These are phyloP conservation scores for Pestalotiopsis sp. DNA, from an alignment of 2,329 filamentous ascomycete genomes.

Conservation along the genomic window DNA sequence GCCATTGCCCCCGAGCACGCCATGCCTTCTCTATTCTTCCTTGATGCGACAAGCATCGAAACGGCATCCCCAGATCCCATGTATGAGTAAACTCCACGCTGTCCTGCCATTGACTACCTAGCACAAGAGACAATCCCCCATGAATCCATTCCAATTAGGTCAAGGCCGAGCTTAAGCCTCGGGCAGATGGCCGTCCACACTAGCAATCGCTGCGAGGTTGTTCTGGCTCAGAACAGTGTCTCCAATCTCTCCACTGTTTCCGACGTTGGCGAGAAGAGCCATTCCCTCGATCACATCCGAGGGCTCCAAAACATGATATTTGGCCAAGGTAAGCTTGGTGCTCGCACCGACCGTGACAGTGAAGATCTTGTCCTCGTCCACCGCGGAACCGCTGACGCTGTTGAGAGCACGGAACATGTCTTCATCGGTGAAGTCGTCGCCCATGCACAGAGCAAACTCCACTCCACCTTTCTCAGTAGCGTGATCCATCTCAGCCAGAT, in stretches of 20 bases:
- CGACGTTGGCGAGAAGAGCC: slow-evolving; percentile 56
- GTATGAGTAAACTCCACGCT: slow-evolving; percentile 5
- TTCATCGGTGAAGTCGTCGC: slow-evolving; percentile 97
- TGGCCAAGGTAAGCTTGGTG: slow-evolving; percentile 88
- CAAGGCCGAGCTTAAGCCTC: slow-evolving; percentile 16
- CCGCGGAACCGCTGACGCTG: slow-evolving; percentile 55
- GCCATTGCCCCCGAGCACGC: neutral
- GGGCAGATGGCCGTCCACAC: slow-evolving; percentile 57
- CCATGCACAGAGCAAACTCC: slow-evolving; percentile 88
- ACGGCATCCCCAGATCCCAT: neutral
- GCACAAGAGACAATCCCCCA: neutral
- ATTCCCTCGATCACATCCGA: slow-evolving; percentile 79
- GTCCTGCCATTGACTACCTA: neutral
- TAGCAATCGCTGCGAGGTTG: slow-evolving; percentile 58
- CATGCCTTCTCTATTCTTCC: slow-evolving; percentile 3
- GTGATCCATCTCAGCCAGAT: slow-evolving; percentile 30
- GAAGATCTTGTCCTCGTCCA: slow-evolving; percentile 72
- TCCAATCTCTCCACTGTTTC: slow-evolving; percentile 37
- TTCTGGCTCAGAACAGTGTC: slow-evolving; percentile 50
- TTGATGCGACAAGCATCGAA: neutral
- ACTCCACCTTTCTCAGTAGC: slow-evolving; percentile 54
- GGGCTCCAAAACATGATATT: slow-evolving; percentile 88
- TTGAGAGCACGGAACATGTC: slow-evolving; percentile 90
- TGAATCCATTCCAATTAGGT: neutral
- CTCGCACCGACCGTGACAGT: slow-evolving; percentile 90